Evolutionary conservation across 768 basidiomycete species (phyloP), one percentile per base, ranked within the genome.

Genomic region (Chiua virens): DNA sequence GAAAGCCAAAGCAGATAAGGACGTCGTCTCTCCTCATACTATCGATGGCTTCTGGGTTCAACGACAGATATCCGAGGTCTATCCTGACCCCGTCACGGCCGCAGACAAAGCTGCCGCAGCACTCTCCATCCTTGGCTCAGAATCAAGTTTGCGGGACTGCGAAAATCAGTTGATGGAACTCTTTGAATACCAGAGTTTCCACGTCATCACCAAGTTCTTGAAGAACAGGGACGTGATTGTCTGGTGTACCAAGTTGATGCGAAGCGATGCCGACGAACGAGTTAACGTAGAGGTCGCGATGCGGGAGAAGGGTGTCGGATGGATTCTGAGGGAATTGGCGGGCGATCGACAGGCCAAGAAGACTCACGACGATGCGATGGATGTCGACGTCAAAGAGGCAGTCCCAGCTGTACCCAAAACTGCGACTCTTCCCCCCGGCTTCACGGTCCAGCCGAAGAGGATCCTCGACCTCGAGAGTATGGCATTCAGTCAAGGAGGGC

Each of bases 1-100:
- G 20, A 78, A 77, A 46, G 65, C 76, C 48, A 83, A 84, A 61
- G 75, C 74, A 40, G 85, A 90, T 70, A 85, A 86, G 59, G 90
- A 92, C 59, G 73, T 84, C 47, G 86, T 98, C 36, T 86, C 92
- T 0, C 93, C 94, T 0, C 92, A 97, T 55, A 79, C 86, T 45
- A 86, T 99, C 62, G 96, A 99, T 67, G 96, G 83, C 23, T 98
- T 98, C 83, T 99, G 95, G 95, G 92, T 99, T 0, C 97, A 99
- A 64, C 87, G 95, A 1, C 89, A 96, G 52, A 86, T 98, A 45
- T 83, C 90, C 0, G 86, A 92, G 64, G 79, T 93, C 14, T 98
- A 97, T 63, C 81, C 95, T 5, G 97, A 99, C 65, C 91, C 97
- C 3, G 87, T 93, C 61, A 97, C 92, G 15, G 90, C 94, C 3